Evolutionary conservation across 768 basidiomycete species (phyloP).

Genomic region (Naganishia kalamii): DNA sequence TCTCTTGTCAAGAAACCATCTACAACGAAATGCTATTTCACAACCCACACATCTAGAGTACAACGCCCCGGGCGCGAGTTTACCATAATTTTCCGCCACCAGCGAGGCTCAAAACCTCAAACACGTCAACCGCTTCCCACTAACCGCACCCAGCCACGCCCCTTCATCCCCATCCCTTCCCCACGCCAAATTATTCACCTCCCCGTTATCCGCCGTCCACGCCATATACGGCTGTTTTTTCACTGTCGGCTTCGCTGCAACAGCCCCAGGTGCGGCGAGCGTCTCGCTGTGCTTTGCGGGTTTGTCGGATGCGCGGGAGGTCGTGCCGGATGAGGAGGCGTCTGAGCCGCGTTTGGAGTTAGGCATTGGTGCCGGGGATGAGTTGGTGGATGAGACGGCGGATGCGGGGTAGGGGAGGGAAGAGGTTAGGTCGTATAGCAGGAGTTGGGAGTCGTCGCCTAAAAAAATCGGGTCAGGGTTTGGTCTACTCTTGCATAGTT

Average conservation of each 20-base stretch:
- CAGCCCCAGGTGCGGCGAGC: neutral
- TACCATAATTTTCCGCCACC: neutral
- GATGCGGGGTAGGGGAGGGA: constrained; percentile 29
- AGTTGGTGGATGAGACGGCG: constrained; percentile 53
- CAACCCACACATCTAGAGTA: neutral
- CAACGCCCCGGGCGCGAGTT: no score
- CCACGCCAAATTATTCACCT: constrained; percentile 44
- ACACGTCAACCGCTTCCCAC: constrained; percentile 37
- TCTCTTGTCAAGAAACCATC: neutral
- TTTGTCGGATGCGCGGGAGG: constrained; percentile 27
- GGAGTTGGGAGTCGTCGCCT: constrained; percentile 92
- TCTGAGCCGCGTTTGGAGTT: constrained; percentile 22
- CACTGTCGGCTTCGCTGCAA: neutral
- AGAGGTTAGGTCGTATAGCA: constrained; percentile 67
- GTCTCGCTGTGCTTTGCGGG: neutral
- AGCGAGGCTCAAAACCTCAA: constrained; percentile 30
- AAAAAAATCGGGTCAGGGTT: neutral
- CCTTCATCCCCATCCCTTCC: constrained; percentile 27
- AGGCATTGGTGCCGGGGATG: constrained; percentile 41
- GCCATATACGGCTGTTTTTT: constrained; percentile 19
- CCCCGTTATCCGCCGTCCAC: constrained; percentile 30
- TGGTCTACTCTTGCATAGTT: no score
- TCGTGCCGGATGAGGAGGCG: neutral
- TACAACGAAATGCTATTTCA: constrained; percentile 16
- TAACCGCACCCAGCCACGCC: constrained; percentile 43